Evolutionary conservation across 2,329 filamentous ascomycete species (phyloP).

Genomic region (Tothia fuscella): DNA sequence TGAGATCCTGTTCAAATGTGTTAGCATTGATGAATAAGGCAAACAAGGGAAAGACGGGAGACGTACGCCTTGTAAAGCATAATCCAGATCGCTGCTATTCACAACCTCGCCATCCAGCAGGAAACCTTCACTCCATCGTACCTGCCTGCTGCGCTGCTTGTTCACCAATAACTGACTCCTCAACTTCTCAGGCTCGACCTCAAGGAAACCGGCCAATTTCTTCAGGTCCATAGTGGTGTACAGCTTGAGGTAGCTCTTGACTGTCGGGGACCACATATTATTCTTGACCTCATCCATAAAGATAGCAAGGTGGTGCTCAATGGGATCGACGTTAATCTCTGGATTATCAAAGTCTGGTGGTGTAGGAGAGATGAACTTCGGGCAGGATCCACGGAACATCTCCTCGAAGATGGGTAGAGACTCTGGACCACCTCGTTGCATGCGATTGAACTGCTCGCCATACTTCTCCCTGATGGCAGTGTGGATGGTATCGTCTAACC

Average conservation of each 20-base stretch:
- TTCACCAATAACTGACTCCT: constrained; percentile 90
- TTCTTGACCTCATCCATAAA: constrained; percentile 99
- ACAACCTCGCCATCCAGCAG: constrained; percentile 85
- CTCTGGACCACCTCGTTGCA: constrained; percentile 92
- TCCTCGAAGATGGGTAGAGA: constrained; percentile 95
- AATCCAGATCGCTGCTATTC: constrained; percentile 91
- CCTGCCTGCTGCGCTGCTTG: constrained; percentile 96
- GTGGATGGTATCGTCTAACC: constrained; percentile 98
- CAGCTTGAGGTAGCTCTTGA: constrained; percentile 96
- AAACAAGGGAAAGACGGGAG: constrained; percentile 6
- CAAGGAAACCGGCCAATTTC: constrained; percentile 94
- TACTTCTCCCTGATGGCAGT: constrained; percentile 97
- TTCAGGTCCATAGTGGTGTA: constrained; percentile 99
- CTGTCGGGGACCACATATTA: constrained; percentile 94
- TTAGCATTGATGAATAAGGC: constrained; percentile 15
- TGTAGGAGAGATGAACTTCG: constrained; percentile 97
- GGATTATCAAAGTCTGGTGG: constrained; percentile 97
- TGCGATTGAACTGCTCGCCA: constrained; percentile 90
- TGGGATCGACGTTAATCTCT: constrained; percentile 86
- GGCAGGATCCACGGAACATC: constrained; percentile 94
- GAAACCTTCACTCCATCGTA: constrained; percentile 83
- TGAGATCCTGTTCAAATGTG: constrained; percentile 59
- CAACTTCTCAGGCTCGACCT: constrained; percentile 92
- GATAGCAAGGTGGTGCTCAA: constrained; percentile 92
- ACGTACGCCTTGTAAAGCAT: constrained; percentile 85